A percentile compares a stretch with the other conserved stretches of the same genome.
Conservation (phyloP, 495 filamentous ascomycete genomes). For the Penicillium pulvis region DNA sequence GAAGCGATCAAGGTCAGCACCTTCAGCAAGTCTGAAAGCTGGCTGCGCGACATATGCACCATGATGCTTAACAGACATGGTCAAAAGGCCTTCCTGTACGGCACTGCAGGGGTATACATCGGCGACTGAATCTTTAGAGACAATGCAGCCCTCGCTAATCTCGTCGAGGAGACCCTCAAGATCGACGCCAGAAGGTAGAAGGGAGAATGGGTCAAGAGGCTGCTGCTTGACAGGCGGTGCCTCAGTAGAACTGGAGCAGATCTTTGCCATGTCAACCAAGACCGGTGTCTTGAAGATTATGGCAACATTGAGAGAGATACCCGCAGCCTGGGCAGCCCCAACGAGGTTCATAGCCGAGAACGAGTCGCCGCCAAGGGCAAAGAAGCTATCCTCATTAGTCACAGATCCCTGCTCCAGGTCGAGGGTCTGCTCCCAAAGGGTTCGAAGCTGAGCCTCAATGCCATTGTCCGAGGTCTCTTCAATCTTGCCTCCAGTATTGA, state of each 20-base stretch:
- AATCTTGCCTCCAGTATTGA: slow-evolving; percentile 28
- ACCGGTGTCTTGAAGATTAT: slow-evolving; percentile 52
- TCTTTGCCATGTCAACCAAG: slow-evolving; percentile 50
- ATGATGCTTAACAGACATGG: slow-evolving; percentile 55
- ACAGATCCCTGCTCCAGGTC: slow-evolving; percentile 43
- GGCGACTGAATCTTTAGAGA: slow-evolving; percentile 41
- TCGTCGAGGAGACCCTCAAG: slow-evolving; percentile 44
- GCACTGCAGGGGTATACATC: slow-evolving; percentile 72
- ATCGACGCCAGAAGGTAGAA: slow-evolving; percentile 36
- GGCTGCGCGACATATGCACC: slow-evolving; percentile 57
- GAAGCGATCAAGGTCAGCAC: slow-evolving; percentile 50
- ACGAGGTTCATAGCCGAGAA: slow-evolving; percentile 59
- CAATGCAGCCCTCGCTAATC: slow-evolving; percentile 42
- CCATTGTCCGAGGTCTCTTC: slow-evolving; percentile 28
- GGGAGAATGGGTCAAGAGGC: slow-evolving; percentile 44
- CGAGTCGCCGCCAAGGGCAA: slow-evolving; percentile 57
- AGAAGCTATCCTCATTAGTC: slow-evolving; percentile 51
- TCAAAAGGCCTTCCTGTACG: slow-evolving; percentile 69
- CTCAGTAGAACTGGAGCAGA: slow-evolving; percentile 18
- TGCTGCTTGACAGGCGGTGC: slow-evolving; percentile 10
- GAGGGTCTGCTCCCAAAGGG: slow-evolving; percentile 41
- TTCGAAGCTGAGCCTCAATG: slow-evolving; percentile 35
- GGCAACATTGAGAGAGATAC: slow-evolving; percentile 50
- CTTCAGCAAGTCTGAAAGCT: slow-evolving; percentile 44
- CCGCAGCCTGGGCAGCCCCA: slow-evolving; percentile 43